Percentiles rank a stretch among this genome's conserved stretches.
Evolutionary conservation across 257 asterid species (phyloP).

Genomic region (Petunia secreta): DNA sequence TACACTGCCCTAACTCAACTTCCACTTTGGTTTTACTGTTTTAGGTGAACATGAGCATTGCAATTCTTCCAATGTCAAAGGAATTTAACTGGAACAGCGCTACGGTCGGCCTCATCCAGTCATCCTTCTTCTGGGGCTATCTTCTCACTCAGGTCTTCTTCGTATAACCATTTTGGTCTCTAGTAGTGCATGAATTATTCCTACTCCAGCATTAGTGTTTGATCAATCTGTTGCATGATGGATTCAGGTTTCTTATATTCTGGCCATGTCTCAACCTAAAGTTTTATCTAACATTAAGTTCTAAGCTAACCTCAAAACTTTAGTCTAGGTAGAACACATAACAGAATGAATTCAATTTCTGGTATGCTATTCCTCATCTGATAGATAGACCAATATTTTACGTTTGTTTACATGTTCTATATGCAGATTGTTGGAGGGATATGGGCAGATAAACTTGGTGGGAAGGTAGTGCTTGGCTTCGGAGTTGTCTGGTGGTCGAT

Average conservation of each 20-base stretch:
- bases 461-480: constrained; percentile 80
- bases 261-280: neutral
- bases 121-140: constrained; percentile 94
- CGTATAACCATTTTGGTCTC: constrained; percentile 26
- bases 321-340: neutral
- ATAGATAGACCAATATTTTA: neutral
- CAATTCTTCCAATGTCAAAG: constrained; percentile 90
- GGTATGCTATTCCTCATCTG: constrained; percentile 16
- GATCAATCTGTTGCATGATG: neutral
- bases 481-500: constrained; percentile 98
- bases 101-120: constrained; percentile 88
- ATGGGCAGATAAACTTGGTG: constrained; percentile 97
- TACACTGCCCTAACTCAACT: neutral
- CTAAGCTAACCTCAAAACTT: constrained; percentile 1
- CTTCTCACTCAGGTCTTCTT: constrained; percentile 86
- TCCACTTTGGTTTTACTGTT: constrained; percentile 13
- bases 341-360: neutral
- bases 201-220: neutral
- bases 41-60: constrained; percentile 97
- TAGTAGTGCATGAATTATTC: constrained; percentile 22
- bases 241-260: constrained; percentile 7
- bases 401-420: neutral
- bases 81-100: constrained; percentile 80
- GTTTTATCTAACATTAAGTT: constrained; percentile 10
- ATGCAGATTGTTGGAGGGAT: constrained; percentile 91